phyloP scores from a whole-genome alignment of 2,329 filamentous ascomycete genomes.

The Hortaea werneckii region DNA sequence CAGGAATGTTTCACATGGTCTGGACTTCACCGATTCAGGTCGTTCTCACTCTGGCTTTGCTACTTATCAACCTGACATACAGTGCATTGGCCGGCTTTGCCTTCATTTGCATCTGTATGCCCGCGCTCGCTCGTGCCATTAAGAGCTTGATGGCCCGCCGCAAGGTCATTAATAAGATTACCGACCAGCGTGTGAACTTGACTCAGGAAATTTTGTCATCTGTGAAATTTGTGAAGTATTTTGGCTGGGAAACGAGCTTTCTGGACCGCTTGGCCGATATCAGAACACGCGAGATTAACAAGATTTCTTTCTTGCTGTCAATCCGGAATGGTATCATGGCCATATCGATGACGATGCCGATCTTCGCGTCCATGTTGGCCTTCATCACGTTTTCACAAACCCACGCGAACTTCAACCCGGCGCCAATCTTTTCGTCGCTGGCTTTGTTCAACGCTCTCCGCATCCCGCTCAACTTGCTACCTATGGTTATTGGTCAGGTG shows the following conservation, averaged over 20 bases:
- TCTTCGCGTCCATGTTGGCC: constrained; percentile 89
- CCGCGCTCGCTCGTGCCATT: constrained; percentile 67
- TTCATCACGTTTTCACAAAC: constrained; percentile 71
- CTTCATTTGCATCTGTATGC: constrained; percentile 67
- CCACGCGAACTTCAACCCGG: constrained; percentile 58
- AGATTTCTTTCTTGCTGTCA: constrained; percentile 74
- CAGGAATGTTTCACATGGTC: constrained; percentile 77
- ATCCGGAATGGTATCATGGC: constrained; percentile 80
- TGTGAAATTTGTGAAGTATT: constrained; percentile 91
- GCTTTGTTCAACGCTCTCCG: constrained; percentile 88
- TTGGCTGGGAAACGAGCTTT: constrained; percentile 89
- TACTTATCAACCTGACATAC: constrained; percentile 81
- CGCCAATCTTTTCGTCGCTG: constrained; percentile 81
- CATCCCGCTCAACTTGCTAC: constrained; percentile 80
- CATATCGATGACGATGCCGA: constrained; percentile 73
- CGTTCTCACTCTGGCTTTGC: constrained; percentile 65
- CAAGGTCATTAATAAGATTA: constrained; percentile 79
- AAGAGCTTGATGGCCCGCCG: constrained; percentile 65
- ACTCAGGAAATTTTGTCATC: constrained; percentile 88
- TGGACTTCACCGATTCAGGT: constrained; percentile 80
- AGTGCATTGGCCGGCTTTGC: constrained; percentile 83
- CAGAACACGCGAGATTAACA: constrained; percentile 63
- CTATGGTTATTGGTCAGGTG: constrained; percentile 77
- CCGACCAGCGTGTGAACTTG: constrained; percentile 80
- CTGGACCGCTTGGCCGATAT: constrained; percentile 65